phyloP scores from a whole-genome alignment of 192 early-diverging fungal genomes.

The Gryganskiella cystojenkinii region DNA sequence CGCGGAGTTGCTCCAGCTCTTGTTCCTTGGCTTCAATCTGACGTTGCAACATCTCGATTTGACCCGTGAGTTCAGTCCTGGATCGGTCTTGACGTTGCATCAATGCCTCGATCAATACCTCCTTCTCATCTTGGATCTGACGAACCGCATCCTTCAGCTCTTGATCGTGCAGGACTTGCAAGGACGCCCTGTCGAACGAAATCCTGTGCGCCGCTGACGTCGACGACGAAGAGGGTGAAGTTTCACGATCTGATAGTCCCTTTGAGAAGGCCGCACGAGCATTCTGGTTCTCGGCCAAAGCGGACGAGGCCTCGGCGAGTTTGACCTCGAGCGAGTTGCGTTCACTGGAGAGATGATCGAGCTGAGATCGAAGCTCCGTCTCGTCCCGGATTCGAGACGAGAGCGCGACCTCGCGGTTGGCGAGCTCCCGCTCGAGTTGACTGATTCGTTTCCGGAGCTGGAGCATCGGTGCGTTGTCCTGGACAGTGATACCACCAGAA shows the following conservation, averaged over 20 bases:
- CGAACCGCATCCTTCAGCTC: constrained; percentile 8
- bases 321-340: constrained; percentile 16
- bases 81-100: constrained; percentile 5
- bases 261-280: neutral
- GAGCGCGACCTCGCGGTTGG: constrained; percentile 13
- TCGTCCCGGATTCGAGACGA: constrained; percentile 22
- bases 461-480: neutral
- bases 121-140: constrained; percentile 29
- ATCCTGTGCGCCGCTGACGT: no score
- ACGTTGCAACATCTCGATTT: constrained; percentile 5
- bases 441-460: constrained; percentile 26
- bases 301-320: neutral
- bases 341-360: constrained; percentile 13
- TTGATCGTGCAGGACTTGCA: constrained; percentile 11
- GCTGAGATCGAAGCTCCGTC: constrained; percentile 11
- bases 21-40: constrained; percentile 6
- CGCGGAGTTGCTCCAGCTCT: neutral
- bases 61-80: constrained; percentile 1
- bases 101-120: no score
- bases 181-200: neutral
- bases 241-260: no score
- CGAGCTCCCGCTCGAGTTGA: constrained; percentile 23
- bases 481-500: neutral
- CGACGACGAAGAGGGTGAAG: neutral
- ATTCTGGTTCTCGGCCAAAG: neutral